These are phyloP conservation scores for Cicer bijugum DNA, from an alignment of 306 rosid species.

Conservation along the genomic window DNA sequence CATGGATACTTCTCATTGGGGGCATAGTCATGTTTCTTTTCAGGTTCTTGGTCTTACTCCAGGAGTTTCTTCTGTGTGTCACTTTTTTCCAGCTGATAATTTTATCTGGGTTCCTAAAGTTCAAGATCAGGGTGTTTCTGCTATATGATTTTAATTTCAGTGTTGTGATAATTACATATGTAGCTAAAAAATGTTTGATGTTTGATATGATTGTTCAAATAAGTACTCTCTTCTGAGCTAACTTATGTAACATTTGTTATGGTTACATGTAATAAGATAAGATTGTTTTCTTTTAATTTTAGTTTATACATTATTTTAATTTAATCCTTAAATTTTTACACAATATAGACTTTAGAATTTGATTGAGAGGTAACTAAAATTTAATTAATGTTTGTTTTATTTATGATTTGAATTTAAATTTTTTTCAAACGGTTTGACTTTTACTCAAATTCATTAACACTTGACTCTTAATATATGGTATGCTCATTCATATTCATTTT, in stretches of 20 bases:
- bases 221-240: background rate
- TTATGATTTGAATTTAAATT: too few species aligned
- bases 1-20: constrained; percentile 81
- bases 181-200: background rate
- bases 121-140: constrained; percentile 1
- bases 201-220: constrained; percentile 8
- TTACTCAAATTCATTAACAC: too few species aligned
- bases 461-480: too few species aligned
- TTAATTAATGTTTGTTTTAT: too few species aligned
- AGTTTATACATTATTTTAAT: too few species aligned
- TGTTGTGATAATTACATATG: background rate
- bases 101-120: constrained; percentile 58
- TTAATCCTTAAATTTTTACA: too few species aligned
- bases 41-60: constrained; percentile 58
- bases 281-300: background rate
- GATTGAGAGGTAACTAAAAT: too few species aligned
- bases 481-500: too few species aligned
- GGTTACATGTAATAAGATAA: background rate
- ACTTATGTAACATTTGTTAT: too few species aligned
- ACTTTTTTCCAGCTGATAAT: constrained; percentile 82
- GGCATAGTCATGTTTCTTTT: constrained; percentile 65
- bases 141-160: constrained; percentile 37
- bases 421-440: too few species aligned
- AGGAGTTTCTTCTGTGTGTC: constrained; percentile 73
- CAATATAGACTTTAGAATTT: too few species aligned